Evolutionary conservation across 2,329 filamentous ascomycete species (phyloP).

Genomic region (Arthroderma sp.): DNA sequence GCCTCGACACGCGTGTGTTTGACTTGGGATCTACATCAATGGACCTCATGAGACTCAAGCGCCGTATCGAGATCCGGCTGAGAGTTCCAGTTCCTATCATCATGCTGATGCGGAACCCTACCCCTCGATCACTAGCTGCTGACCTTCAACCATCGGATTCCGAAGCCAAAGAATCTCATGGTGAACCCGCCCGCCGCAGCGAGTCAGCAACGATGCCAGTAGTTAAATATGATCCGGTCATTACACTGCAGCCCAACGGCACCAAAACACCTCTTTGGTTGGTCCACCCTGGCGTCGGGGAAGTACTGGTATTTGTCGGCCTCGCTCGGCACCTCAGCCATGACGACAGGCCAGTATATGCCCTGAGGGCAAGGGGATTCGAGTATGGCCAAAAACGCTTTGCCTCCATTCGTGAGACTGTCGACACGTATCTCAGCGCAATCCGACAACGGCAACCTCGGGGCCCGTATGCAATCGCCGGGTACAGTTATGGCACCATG

Average conservation of each 20-base stretch:
- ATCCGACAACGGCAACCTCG: slow-evolving; percentile 33
- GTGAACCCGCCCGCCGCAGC: slow-evolving; percentile 15
- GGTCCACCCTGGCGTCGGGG: slow-evolving; percentile 27
- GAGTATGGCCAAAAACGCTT: slow-evolving; percentile 28
- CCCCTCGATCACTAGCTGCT: not conserved
- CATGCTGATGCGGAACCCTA: not conserved
- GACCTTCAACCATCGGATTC: slow-evolving; percentile 16
- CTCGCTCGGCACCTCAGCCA: slow-evolving; percentile 18
- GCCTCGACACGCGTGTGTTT: slow-evolving; percentile 14
- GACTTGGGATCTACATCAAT: slow-evolving; percentile 18
- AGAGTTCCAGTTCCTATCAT: not conserved
- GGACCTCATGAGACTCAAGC: slow-evolving; percentile 1
- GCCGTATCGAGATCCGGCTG: not conserved
- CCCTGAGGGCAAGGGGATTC: slow-evolving; percentile 34
- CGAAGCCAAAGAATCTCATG: slow-evolving; percentile 11
- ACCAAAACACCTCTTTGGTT: slow-evolving; percentile 21
- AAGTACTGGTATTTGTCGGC: slow-evolving; percentile 27
- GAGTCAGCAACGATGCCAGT: not conserved
- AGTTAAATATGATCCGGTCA: slow-evolving; percentile 20
- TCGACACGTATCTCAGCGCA: slow-evolving; percentile 28
- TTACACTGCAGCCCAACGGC: slow-evolving; percentile 16
- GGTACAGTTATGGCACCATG: slow-evolving; percentile 40
- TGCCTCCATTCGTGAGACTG: slow-evolving; percentile 25
- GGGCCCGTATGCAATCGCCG: slow-evolving; percentile 41
- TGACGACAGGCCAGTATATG: slow-evolving; percentile 34